Evolutionary conservation across 2,329 filamentous ascomycete genomes (phyloP), one percentile per base, ranked within the genome.

Genomic region (Grosmannia clavigera): DNA sequence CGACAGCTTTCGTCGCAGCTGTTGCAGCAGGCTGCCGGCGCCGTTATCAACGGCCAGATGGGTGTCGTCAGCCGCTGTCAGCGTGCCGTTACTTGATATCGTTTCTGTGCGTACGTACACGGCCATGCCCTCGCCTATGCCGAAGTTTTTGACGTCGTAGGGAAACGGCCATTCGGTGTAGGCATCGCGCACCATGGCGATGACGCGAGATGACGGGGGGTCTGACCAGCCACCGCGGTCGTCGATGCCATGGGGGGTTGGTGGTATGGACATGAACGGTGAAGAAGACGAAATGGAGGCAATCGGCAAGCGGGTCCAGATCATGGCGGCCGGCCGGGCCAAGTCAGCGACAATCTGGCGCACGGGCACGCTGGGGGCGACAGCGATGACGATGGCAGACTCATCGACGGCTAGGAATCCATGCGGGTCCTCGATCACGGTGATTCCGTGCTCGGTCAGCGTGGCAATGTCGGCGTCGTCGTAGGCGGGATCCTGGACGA

Each of bases 281-380:
- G 5, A 40, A 5, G 43, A 46, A 19, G 19, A 46, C 16, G 43
- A n/a, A 5, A 19, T n/a, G 19, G 16, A 43, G 12, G 5, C 25
- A 25, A 25, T 5, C 2, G 22, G n/a, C 3, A 53, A 11, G 10
- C 55, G 62, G 12, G 56, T 58, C 65, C 67, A 70, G 12, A 72
- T 65, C 59, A 73, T 68, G 0, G 66, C 66, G 2, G 63, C 67
- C 1, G 72, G 72, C 1, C 68, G 66, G 1, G 69, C 67, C 12
- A 73, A 62, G 52, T 73, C 71, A 53, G 67, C 64, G 7, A 72
- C 61, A 43, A 72, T 68, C 59, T 72, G 69, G 54, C 66, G 66
- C 4, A 72, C 65, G 3, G 70, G 69, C 4, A 68, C 62, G 29
- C 66, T 64, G 2, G 69, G 65, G 14, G 35, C 35, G 25, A 71